Evolutionary conservation across 2,329 filamentous ascomycete species (phyloP), one percentile per base, ranked within the genome.

Genomic region (Curvularia sp.): DNA sequence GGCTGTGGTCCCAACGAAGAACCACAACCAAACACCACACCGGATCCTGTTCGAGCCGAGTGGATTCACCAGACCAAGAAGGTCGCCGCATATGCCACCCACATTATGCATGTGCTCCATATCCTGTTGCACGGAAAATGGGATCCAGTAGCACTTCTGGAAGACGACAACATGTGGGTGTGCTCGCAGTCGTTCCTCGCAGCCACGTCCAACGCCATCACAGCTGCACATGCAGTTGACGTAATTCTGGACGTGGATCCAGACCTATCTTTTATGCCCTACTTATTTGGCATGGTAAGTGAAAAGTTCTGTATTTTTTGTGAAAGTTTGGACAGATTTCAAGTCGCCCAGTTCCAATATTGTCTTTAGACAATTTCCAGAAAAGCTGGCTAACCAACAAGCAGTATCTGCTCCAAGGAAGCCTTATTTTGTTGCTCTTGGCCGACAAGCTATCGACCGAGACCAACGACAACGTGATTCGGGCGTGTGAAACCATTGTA

Each of bases 101-200:
- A 97, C 67, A 91, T 97, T 42, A 95, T 97, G 91, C 92, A 97
- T 72, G 93, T 96, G 10, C 81, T 97, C 38, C 92, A 97, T 75
- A 95, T 97, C 43, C 83, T 97, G 3, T 83, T 97, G 19, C 89
- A 92, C 21, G 92, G 92, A 4, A 96, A 96, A 78, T 97, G 93
- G 93, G 93, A 97, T 74, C 93, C 93, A 0, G 92, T 97, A 68
- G 91, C 90, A 53, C 84, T 97, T 13, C 84, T 97, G 3, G 93
- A 97, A 70, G 92, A 97, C 76, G 91, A 94, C 69, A 93, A 97
- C 73, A 84, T 95, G 49, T 97, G 93, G 93, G 96, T 96, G 63
- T 95, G 91, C 39, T 93, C 92, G 0, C 89, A 92, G 64, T 90
- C 89, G 1, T 97, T 97, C 78, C 89, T 96, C 67, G 89, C 88